Evolutionary conservation across 2,329 filamentous ascomycete genomes (phyloP).

Genomic region (Zymoseptoria ardabiliae): DNA sequence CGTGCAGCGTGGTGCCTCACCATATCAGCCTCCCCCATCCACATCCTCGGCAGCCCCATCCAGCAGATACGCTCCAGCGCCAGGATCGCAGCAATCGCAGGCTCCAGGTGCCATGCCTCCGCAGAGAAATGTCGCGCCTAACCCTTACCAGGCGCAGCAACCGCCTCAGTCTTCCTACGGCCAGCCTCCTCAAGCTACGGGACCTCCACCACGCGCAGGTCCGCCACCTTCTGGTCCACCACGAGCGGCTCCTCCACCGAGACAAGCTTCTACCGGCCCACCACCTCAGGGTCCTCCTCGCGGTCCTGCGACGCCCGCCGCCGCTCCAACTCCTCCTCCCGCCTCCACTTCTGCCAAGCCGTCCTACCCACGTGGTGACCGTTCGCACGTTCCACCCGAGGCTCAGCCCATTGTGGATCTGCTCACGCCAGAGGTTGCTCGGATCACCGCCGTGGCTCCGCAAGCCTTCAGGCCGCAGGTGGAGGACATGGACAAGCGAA

Average conservation of each 20-base stretch:
- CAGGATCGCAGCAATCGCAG: slow-evolving; percentile 47
- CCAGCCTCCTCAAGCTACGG: slow-evolving; percentile 37
- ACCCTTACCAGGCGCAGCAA: slow-evolving; percentile 34
- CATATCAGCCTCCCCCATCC: slow-evolving; percentile 74
- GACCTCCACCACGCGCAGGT: slow-evolving; percentile 28
- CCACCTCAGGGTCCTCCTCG: slow-evolving; percentile 36
- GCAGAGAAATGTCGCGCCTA: slow-evolving; percentile 39
- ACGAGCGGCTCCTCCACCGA: slow-evolving; percentile 40
- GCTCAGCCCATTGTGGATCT: slow-evolving; percentile 76
- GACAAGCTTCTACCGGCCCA: slow-evolving; percentile 24
- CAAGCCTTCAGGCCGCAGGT: slow-evolving; percentile 82
- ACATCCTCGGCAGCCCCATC: slow-evolving; percentile 53
- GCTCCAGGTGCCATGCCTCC: slow-evolving; percentile 31
- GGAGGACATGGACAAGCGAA: slow-evolving; percentile 84
- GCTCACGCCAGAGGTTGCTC: slow-evolving; percentile 75
- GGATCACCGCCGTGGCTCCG: slow-evolving; percentile 78
- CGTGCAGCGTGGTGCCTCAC: slow-evolving; percentile 69
- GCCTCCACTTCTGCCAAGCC: slow-evolving; percentile 13
- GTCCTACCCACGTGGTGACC: slow-evolving; percentile 59
- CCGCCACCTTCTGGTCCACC: slow-evolving; percentile 31
- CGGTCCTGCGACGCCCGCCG: slow-evolving; percentile 31
- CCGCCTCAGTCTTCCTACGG: slow-evolving; percentile 30
- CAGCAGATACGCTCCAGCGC: slow-evolving; percentile 66
- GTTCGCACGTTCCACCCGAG: slow-evolving; percentile 73
- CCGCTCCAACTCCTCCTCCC: slow-evolving; percentile 17